Conservation (phyloP, 2,329 filamentous ascomycete species). For the Arthrobotrys sinensis region DNA sequence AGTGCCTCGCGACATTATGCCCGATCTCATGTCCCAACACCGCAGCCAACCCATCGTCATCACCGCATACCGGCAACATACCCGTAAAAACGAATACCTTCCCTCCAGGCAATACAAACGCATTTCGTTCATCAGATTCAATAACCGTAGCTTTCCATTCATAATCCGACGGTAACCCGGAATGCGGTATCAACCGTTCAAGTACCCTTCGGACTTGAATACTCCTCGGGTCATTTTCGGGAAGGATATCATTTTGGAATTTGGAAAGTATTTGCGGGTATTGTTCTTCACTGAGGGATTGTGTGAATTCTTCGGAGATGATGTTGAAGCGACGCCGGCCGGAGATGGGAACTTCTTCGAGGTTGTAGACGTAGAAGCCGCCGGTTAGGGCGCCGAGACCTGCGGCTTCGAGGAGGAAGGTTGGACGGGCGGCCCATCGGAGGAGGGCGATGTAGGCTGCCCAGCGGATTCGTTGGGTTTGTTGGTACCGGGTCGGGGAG, state of each 20-base stretch:
- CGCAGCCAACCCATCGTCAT: constrained; percentile 79
- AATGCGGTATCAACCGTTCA: constrained; percentile 77
- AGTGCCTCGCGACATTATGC: constrained; percentile 80
- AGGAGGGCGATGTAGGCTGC: constrained; percentile 13
- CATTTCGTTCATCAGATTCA: constrained; percentile 77
- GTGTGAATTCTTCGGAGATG: constrained; percentile 73
- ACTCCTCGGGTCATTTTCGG: constrained; percentile 74
- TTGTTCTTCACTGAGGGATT: constrained; percentile 71
- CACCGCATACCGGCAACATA: constrained; percentile 77
- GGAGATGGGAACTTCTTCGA: constrained; percentile 81
- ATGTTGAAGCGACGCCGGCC: constrained; percentile 82
- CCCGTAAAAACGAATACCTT: constrained; percentile 86
- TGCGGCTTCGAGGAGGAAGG: constrained; percentile 52
- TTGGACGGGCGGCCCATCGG: constrained; percentile 54
- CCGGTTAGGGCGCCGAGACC: constrained; percentile 61
- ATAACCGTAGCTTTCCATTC: constrained; percentile 83
- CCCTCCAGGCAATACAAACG: constrained; percentile 83
- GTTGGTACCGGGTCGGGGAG: constrained; percentile 29
- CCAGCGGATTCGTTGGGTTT: constrained; percentile 36
- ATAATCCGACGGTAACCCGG: constrained; percentile 72
- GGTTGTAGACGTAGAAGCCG: constrained; percentile 77
- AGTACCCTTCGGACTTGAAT: constrained; percentile 77
- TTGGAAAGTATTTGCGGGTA: constrained; percentile 74
- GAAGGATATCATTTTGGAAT: constrained; percentile 73
- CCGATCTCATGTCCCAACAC: constrained; percentile 86